Conservation (phyloP, 78 protist genomes). For the Dictyostelium purpureum region DNA sequence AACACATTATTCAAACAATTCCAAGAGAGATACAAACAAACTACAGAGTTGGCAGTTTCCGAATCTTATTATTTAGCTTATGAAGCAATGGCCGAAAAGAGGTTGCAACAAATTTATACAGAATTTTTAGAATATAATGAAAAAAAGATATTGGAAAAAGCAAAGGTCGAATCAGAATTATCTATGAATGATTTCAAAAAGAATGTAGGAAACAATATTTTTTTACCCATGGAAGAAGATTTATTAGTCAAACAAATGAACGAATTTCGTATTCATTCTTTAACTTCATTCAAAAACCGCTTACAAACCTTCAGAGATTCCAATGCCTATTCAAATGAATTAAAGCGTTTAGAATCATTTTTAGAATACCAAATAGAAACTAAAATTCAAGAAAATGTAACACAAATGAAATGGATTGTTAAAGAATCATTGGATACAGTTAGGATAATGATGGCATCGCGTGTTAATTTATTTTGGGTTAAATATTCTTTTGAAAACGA, state of each 20-base stretch:
- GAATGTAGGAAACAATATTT: not conserved
- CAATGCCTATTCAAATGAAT: not conserved
- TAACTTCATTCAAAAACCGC: not conserved
- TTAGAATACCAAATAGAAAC: slow-evolving; percentile 8
- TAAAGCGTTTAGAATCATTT: not conserved
- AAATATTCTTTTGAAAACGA: slow-evolving; percentile 2
- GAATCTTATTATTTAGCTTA: slow-evolving; percentile 31
- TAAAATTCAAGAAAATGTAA: slow-evolving; percentile 30
- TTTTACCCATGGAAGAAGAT: slow-evolving; percentile 41
- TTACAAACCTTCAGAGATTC: slow-evolving; percentile 1
- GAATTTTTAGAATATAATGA: not conserved
- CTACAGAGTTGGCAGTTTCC: not conserved
- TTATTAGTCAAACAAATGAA: not conserved
- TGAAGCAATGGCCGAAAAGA: slow-evolving; percentile 7
- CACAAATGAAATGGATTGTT: slow-evolving; percentile 62
- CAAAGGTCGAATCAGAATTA: not conserved
- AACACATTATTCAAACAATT: not conserved
- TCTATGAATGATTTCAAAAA: slow-evolving; percentile 23
- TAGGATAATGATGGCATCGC: slow-evolving; percentile 11
- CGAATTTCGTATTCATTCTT: not conserved
- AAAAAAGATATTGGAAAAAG: not conserved
- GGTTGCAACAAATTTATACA: not conserved
- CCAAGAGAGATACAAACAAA: not conserved
- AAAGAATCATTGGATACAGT: slow-evolving; percentile 32
- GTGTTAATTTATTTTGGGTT: not conserved